A percentile compares a stretch with the other conserved stretches of the same genome.
These are phyloP conservation scores for Trypethelium eluteriae DNA, from an alignment of 495 filamentous ascomycete species.

Conservation along the genomic window DNA sequence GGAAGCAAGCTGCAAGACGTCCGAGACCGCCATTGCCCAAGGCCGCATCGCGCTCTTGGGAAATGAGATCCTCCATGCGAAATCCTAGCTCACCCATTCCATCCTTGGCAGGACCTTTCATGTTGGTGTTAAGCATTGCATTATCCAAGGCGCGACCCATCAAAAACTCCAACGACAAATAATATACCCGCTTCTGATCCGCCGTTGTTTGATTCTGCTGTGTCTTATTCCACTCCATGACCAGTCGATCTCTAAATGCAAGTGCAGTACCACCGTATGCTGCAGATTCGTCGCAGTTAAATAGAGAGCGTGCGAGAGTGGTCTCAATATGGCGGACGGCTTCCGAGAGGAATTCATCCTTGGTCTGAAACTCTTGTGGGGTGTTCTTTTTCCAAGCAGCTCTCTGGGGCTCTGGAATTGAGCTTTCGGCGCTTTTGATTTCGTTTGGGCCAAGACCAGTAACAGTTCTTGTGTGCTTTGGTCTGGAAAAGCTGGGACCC, in stretches of 20 bases:
- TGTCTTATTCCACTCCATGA: conserved; percentile 95
- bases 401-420: conserved; percentile 80
- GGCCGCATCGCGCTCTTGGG: conserved; percentile 91
- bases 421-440: conserved; percentile 86
- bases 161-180: conserved; percentile 90
- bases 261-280: conserved; percentile 86
- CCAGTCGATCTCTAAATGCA: conserved; percentile 84
- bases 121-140: conserved; percentile 90
- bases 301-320: conserved; percentile 88
- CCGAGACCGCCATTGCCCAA: conserved; percentile 94
- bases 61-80: conserved; percentile 91
- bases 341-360: conserved; percentile 68
- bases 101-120: conserved; percentile 77
- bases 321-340: conserved; percentile 93
- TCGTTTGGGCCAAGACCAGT: conserved; percentile 85
- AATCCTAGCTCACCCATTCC: conserved; percentile 86
- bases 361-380: conserved; percentile 53
- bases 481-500: conserved; percentile 59
- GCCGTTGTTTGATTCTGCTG: conserved; percentile 88
- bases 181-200: conserved; percentile 91
- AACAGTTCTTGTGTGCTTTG: conserved; percentile 90
- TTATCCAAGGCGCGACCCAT: conserved; percentile 97
- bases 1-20: conserved; percentile 89
- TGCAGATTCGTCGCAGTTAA: conserved; percentile 94
- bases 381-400: conserved; percentile 77